These are phyloP conservation scores for Mycena venus DNA, from an alignment of 768 basidiomycete genomes.

Conservation along the genomic window DNA sequence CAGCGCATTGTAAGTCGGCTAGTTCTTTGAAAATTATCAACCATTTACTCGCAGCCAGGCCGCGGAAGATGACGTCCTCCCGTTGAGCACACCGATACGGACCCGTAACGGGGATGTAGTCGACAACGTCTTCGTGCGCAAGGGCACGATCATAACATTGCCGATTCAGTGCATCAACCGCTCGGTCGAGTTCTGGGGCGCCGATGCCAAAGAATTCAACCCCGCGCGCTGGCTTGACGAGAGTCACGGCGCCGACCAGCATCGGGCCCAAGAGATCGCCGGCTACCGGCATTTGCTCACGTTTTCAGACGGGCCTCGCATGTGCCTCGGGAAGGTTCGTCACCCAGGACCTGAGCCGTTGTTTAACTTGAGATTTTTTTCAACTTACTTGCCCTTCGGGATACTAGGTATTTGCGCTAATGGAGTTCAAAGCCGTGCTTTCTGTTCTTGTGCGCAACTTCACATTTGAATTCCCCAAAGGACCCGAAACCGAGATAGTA, in stretches of 20 bases:
- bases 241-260: neutral
- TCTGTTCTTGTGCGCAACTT: conserved; percentile 57
- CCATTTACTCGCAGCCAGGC: conserved; percentile 39
- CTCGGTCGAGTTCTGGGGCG: conserved; percentile 57
- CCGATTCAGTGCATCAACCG: conserved; percentile 56
- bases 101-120: conserved; percentile 41
- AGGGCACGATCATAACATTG: conserved; percentile 52
- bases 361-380: no score
- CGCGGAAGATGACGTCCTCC: conserved; percentile 53
- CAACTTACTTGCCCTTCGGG: no score
- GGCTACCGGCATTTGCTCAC: conserved; percentile 51
- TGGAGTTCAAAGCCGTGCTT: conserved; percentile 56
- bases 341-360: no score
- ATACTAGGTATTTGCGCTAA: conserved; percentile 41
- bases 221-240: conserved; percentile 53
- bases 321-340: conserved; percentile 47
- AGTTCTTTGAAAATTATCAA: neutral
- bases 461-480: conserved; percentile 53
- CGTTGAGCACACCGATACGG: conserved; percentile 48
- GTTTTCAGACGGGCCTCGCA: conserved; percentile 52
- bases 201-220: conserved; percentile 55
- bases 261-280: conserved; percentile 43
- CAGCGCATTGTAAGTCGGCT: conserved; percentile 42
- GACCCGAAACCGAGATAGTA: conserved; percentile 49
- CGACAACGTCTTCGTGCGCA: conserved; percentile 49